A percentile compares a stretch with the other conserved stretches of the same genome.
Evolutionary conservation across 371 early-diverging fungal genomes (phyloP).

Genomic region (Mortierella sp.): DNA sequence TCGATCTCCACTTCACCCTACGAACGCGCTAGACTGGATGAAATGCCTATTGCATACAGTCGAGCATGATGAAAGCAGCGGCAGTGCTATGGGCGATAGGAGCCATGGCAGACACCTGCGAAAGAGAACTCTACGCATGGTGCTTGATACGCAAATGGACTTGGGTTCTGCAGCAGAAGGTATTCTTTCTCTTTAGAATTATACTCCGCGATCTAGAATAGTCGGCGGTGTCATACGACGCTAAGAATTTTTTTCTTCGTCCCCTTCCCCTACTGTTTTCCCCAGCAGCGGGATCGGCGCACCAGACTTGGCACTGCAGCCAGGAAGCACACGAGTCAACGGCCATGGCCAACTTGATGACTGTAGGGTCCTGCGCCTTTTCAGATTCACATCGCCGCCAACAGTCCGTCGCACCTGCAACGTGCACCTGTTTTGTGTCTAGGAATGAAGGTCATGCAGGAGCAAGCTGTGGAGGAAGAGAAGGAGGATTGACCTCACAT

Average conservation of each 20-base stretch:
- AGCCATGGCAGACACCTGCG: neutral
- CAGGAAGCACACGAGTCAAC: no score
- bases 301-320: neutral
- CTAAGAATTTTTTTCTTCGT: neutral
- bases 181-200: neutral
- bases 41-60: constrained; percentile 35
- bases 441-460: no score
- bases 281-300: no score
- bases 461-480: no score
- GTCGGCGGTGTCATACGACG: neutral
- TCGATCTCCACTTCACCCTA: constrained; percentile 16
- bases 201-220: neutral
- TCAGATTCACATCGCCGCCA: no score
- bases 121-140: constrained; percentile 3
- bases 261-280: neutral
- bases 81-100: neutral
- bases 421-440: no score
- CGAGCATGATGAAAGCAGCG: neutral
- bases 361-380: no score
- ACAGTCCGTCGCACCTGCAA: no score
- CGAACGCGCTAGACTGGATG: constrained; percentile 36
- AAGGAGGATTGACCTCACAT: no score
- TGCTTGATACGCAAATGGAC: constrained; percentile 1
- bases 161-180: constrained; percentile 24
- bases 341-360: no score